Base-by-base conservation (phyloP, 2,329 filamentous ascomycete genomes). In the Cordyceps tenuipes region DNA sequence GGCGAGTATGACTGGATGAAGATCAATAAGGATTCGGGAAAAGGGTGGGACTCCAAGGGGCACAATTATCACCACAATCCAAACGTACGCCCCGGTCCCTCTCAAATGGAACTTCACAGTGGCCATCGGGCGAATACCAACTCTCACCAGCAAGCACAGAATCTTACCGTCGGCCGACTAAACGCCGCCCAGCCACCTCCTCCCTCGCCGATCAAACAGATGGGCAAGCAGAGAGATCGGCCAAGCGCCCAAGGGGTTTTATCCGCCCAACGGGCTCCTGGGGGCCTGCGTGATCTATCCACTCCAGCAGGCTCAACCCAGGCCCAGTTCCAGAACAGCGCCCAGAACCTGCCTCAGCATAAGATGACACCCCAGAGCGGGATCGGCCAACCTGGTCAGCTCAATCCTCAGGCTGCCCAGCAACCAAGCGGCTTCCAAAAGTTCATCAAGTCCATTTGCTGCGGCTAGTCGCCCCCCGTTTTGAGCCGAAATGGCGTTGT, bases 1-100 rank as follows among this genome's bases (percentile, higher is more conserved):
- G 94, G 94, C 70, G 93, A 97, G 74, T 99, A 97, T 75, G 94
- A 99, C 78, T 99, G 94, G 94, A 96, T 97, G 91, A 97, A 96
- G 82, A 82, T 96, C 68, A 94, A 91, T 79, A 86, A 85, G 74
- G 81, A 83, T 70, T 79, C 82, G 69, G 90, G 91, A 76, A 94
- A 96, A 77, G 91, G 91, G 64, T 96, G 90, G 90, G 91, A 96
- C 76, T 71, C 72, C 60, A 74, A 70, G 68, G 76, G 76, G 66
- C 75, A 76, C 65, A 68, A 69, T 39, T 81, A 81, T 67, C 80
- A 90, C 66, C 90, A 92, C 77, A 87, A 90, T 77, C 83, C 87
- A 72, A 91, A 91, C 75, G 82, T 80, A 62, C 80, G 89, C 68
- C 90, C 88, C 65, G 91, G 92, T 72, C 85, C 90, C 50, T 95